Percentiles rank a stretch among this genome's conserved stretches.
Evolutionary conservation across 2,329 filamentous ascomycete species (phyloP).

Genomic region (Microdochium bolleyi): DNA sequence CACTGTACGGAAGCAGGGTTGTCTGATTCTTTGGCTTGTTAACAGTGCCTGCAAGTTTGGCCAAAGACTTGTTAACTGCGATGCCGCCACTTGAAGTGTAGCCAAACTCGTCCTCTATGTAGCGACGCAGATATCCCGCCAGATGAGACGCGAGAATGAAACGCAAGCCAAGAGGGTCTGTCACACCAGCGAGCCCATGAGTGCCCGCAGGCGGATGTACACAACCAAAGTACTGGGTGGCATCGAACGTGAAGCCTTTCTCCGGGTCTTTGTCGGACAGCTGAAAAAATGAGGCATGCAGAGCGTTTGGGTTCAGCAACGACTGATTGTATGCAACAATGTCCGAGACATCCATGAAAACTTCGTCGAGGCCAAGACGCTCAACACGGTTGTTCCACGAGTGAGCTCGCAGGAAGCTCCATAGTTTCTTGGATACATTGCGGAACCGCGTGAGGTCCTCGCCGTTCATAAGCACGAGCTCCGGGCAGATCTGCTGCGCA

Average conservation of each 20-base stretch:
- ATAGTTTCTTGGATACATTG: constrained; percentile 76
- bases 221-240: constrained; percentile 57
- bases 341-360: constrained; percentile 78
- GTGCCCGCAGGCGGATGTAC: constrained; percentile 20
- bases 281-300: constrained; percentile 70
- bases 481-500: constrained; percentile 71
- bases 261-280: constrained; percentile 67
- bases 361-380: constrained; percentile 84
- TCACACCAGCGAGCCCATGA: constrained; percentile 12
- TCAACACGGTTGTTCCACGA: constrained; percentile 76
- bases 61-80: constrained; percentile 77
- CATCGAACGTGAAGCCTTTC: constrained; percentile 73
- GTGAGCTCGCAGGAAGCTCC: constrained; percentile 61
- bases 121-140: constrained; percentile 62
- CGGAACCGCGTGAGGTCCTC: constrained; percentile 83
- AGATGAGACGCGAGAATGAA: constrained; percentile 76
- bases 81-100: constrained; percentile 87
- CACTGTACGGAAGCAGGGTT: constrained; percentile 62
- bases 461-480: constrained; percentile 77
- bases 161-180: constrained; percentile 42
- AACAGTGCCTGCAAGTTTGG: constrained; percentile 75
- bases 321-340: constrained; percentile 75
- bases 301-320: constrained; percentile 58
- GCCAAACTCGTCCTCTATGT: constrained; percentile 67
- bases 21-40: constrained; percentile 89